Evolutionary conservation across 768 basidiomycete species (phyloP).

Genomic region (Tylopilus felleus): DNA sequence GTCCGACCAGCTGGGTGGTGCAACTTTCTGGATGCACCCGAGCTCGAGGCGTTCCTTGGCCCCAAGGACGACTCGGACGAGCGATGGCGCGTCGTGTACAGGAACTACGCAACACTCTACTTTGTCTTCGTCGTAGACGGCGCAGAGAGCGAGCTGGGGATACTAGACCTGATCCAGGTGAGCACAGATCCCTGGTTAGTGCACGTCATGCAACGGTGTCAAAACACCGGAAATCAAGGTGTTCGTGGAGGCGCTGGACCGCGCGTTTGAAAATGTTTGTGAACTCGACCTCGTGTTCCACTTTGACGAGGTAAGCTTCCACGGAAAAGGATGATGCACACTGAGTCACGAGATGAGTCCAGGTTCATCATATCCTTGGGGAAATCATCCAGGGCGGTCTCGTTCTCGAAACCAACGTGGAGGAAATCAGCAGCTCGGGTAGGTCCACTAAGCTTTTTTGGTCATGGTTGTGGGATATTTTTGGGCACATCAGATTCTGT

Average conservation of each 20-base stretch:
- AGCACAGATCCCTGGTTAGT: slow-evolving; percentile 16
- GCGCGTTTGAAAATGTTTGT: slow-evolving; percentile 97
- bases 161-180: slow-evolving; percentile 95
- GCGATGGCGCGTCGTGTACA: slow-evolving; percentile 84
- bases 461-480: slow-evolving; percentile 2
- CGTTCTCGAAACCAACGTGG: slow-evolving; percentile 92
- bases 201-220: not conserved
- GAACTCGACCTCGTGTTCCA: slow-evolving; percentile 98
- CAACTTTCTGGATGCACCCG: slow-evolving; percentile 95
- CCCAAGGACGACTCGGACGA: slow-evolving; percentile 49
- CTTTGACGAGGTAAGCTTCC: slow-evolving; percentile 81
- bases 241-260: slow-evolving; percentile 94
- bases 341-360: slow-evolving; percentile 2
- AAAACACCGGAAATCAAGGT: slow-evolving; percentile 45
- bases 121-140: slow-evolving; percentile 97
- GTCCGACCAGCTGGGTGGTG: slow-evolving; percentile 80
- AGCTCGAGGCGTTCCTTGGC: slow-evolving; percentile 72
- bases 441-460: slow-evolving; percentile 17
- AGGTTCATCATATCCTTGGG: slow-evolving; percentile 91
- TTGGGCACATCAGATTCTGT: not conserved
- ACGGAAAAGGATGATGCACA: not conserved
- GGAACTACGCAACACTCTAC: slow-evolving; percentile 93
- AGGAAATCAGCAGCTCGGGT: slow-evolving; percentile 77
- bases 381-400: slow-evolving; percentile 97
- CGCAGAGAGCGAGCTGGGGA: slow-evolving; percentile 94